phyloP scores from a whole-genome alignment of 106 monocot genomes.

The Alisma plantagoaquatica region DNA sequence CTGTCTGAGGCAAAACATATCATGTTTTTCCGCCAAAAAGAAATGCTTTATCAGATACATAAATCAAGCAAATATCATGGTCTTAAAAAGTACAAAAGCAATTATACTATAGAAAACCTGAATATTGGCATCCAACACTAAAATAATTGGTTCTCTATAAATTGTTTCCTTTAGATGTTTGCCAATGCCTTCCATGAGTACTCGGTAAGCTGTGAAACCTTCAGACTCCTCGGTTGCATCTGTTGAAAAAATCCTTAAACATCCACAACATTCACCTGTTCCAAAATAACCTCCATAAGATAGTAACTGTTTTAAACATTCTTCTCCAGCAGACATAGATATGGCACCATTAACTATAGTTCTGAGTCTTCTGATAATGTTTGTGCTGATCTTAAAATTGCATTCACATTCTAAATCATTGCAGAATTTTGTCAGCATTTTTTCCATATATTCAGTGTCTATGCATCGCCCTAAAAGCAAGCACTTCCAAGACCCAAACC shows the following conservation, averaged over 20 bases:
- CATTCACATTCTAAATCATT: slow-evolving; percentile 27
- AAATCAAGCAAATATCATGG: too few species aligned
- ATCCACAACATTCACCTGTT: slow-evolving; percentile 51
- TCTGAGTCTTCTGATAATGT: slow-evolving; percentile 31
- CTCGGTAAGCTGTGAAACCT: too few species aligned
- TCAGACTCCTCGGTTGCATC: too few species aligned
- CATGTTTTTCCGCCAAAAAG: too few species aligned
- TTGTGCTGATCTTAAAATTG: slow-evolving; percentile 30
- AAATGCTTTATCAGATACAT: too few species aligned
- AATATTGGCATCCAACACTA: slow-evolving; percentile 64
- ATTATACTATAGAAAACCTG: too few species aligned
- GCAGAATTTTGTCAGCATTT: slow-evolving; percentile 18
- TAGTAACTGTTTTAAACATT: too few species aligned
- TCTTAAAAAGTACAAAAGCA: slow-evolving; percentile 2
- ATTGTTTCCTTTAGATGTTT: slow-evolving; percentile 9
- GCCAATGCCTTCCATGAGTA: slow-evolving; percentile 19
- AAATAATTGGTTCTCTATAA: slow-evolving; percentile 62
- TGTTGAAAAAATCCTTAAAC: too few species aligned
- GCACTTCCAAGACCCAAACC: slow-evolving; percentile 93
- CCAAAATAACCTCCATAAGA: slow-evolving; percentile 60
- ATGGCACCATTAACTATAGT: slow-evolving; percentile 42
- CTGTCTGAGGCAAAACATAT: too few species aligned
- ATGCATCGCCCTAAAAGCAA: slow-evolving; percentile 50
- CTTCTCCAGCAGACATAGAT: slow-evolving; percentile 38
- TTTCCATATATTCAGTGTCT: slow-evolving; percentile 21